These are phyloP conservation scores for Cutaneotrichosporon sp. DNA, from an alignment of 1,284 basidiomycete species.

Conservation along the genomic window DNA sequence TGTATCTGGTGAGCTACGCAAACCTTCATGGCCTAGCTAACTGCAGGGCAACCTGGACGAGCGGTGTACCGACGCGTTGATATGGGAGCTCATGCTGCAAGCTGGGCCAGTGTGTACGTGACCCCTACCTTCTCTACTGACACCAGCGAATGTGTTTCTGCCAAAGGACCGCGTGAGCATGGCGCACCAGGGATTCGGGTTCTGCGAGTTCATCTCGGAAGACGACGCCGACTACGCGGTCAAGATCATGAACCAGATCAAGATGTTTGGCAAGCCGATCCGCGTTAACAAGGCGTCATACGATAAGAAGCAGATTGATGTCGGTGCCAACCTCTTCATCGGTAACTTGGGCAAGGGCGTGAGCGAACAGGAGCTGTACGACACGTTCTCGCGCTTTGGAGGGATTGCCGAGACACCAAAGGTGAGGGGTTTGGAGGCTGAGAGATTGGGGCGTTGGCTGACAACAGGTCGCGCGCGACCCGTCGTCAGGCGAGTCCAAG, in stretches of 20 bases:
- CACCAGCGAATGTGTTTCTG: slow-evolving; percentile 88
- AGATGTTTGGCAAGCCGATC: slow-evolving; percentile 96
- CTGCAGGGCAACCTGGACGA: slow-evolving; percentile 92
- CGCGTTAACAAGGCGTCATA: slow-evolving; percentile 97
- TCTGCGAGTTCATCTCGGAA: slow-evolving; percentile 97
- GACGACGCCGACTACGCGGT: slow-evolving; percentile 98
- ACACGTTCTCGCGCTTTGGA: slow-evolving; percentile 94
- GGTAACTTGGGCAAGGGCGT: slow-evolving; percentile 92
- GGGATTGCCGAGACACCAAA: slow-evolving; percentile 91
- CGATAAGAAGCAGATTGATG: slow-evolving; percentile 95
- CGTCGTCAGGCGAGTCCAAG: slow-evolving; percentile 79
- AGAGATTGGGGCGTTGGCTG: not conserved
- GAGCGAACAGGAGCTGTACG: slow-evolving; percentile 87
- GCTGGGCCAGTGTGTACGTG: slow-evolving; percentile 89
- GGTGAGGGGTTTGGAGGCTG: slow-evolving; percentile 57
- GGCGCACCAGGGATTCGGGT: slow-evolving; percentile 97
- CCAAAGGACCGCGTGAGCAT: slow-evolving; percentile 99
- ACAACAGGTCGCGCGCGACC: slow-evolving; percentile 81
- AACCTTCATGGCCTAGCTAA: not conserved
- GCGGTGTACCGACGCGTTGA: slow-evolving; percentile 83
- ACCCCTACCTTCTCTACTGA: slow-evolving; percentile 12
- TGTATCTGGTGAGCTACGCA: slow-evolving; percentile 71
- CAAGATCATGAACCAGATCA: slow-evolving; percentile 99
- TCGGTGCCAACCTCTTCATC: slow-evolving; percentile 95
- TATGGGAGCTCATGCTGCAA: slow-evolving; percentile 99